phyloP scores from a whole-genome alignment of 2,329 filamentous ascomycete genomes.

The Conoideocrella luteorostrata region DNA sequence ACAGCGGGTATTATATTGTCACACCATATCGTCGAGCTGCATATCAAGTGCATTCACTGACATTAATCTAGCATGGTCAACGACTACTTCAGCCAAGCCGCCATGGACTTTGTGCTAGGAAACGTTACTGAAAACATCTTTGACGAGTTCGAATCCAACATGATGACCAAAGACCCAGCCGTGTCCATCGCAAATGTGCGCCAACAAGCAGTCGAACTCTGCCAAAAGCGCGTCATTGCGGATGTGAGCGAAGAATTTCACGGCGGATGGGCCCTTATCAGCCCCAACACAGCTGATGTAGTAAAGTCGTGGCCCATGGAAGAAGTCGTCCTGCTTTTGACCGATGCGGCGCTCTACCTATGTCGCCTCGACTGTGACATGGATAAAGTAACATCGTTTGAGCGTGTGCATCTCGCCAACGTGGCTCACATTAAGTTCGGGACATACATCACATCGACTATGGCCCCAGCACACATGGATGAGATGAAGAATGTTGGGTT shows the following conservation, averaged over 20 bases:
- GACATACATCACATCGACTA: slow-evolving; percentile 83
- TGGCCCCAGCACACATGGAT: slow-evolving; percentile 71
- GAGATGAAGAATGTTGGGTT: slow-evolving; percentile 78
- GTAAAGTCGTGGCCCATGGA: slow-evolving; percentile 70
- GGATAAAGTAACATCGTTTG: slow-evolving; percentile 90
- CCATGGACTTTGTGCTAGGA: slow-evolving; percentile 89
- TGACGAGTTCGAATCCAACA: slow-evolving; percentile 87
- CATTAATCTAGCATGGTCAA: slow-evolving; percentile 74
- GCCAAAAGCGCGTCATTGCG: slow-evolving; percentile 77
- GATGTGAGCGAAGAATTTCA: slow-evolving; percentile 80
- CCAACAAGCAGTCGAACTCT: slow-evolving; percentile 84
- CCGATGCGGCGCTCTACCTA: slow-evolving; percentile 76
- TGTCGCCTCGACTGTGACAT: slow-evolving; percentile 92
- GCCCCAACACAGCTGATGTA: slow-evolving; percentile 65
- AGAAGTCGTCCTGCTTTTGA: slow-evolving; percentile 82
- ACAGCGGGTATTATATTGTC: slow-evolving; percentile 63
- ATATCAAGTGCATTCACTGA: slow-evolving; percentile 15
- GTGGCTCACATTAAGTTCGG: slow-evolving; percentile 69
- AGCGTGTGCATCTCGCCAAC: slow-evolving; percentile 72
- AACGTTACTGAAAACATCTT: slow-evolving; percentile 82
- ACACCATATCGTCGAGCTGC: too few relatives aligned
- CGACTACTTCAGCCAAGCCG: slow-evolving; percentile 92
- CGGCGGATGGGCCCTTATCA: slow-evolving; percentile 82
- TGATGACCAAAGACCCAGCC: slow-evolving; percentile 89
- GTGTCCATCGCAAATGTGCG: slow-evolving; percentile 79